A percentile compares a stretch with the other conserved stretches of the same genome.
Evolutionary conservation across 192 early-diverging fungal species (phyloP).

Genomic region (Backusella australiensis): DNA sequence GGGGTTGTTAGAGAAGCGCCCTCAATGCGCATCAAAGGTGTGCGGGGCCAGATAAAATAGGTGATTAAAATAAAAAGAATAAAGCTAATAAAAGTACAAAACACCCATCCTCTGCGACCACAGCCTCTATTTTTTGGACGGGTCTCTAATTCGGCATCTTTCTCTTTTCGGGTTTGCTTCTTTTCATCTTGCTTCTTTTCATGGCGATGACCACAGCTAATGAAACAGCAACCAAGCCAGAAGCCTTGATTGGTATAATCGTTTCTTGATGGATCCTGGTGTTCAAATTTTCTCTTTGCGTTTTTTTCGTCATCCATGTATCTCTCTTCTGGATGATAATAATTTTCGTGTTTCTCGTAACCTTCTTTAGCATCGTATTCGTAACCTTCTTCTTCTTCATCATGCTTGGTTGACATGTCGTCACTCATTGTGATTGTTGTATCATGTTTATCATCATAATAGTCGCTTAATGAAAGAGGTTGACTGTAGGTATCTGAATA

Average conservation of each 20-base stretch:
- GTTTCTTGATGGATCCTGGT: background rate
- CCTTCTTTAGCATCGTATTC: background rate
- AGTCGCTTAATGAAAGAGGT: background rate
- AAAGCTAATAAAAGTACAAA: slow-evolving; percentile 18
- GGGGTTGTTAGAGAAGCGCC: slow-evolving; percentile 15
- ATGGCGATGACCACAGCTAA: slow-evolving; percentile 13
- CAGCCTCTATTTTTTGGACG: slow-evolving; percentile 15
- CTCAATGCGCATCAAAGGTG: slow-evolving; percentile 24
- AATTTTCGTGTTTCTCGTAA: background rate
- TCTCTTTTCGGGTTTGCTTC: background rate
- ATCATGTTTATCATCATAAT: background rate
- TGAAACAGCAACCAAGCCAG: slow-evolving; percentile 31
- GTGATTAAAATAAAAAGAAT: slow-evolving; percentile 5
- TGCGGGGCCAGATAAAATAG: slow-evolving; percentile 25
- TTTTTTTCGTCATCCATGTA: background rate
- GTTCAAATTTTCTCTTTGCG: background rate
- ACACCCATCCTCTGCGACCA: slow-evolving; percentile 21
- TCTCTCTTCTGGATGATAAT: background rate
- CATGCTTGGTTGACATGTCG: slow-evolving; percentile 12
- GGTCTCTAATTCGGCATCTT: background rate
- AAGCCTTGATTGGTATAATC: background rate
- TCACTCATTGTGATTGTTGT: slow-evolving; percentile 8
- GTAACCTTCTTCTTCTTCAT: background rate
- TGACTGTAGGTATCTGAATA: background rate
- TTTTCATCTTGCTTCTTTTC: slow-evolving; percentile 6